These are phyloP conservation scores for Ogataea pilisensis DNA, from an alignment of 805 yeast species.

Conservation along the genomic window DNA sequence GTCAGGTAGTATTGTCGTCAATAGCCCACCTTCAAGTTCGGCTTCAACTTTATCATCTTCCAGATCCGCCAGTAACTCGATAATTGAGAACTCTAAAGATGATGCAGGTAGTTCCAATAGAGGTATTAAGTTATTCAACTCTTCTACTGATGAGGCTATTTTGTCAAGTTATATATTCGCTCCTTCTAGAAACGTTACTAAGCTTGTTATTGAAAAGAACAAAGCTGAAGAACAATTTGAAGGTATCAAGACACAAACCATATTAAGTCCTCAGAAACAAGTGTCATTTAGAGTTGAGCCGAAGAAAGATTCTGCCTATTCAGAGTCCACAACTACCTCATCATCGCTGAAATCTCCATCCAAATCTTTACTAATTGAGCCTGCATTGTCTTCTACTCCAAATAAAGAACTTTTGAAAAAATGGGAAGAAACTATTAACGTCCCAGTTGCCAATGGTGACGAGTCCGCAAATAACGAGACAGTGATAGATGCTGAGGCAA, in stretches of 20 bases:
- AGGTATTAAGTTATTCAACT: slow-evolving; percentile 33
- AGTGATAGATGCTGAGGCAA: background rate
- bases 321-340: background rate
- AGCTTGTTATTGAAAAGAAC: slow-evolving; percentile 48
- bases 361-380: slow-evolving; percentile 2
- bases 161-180: slow-evolving; percentile 68
- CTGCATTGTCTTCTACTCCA: slow-evolving; percentile 2
- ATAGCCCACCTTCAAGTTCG: slow-evolving; percentile 18
- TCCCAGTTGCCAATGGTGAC: background rate
- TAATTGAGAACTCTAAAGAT: slow-evolving; percentile 15
- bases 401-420: background rate
- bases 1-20: slow-evolving; percentile 22
- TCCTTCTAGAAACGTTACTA: slow-evolving; percentile 52
- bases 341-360: slow-evolving; percentile 2
- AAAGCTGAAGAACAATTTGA: slow-evolving; percentile 19
- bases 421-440: background rate
- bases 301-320: background rate
- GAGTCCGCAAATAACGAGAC: slow-evolving; percentile 1
- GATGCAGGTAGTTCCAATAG: slow-evolving; percentile 9
- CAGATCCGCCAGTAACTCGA: slow-evolving; percentile 24
- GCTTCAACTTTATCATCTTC: slow-evolving; percentile 15
- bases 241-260: slow-evolving; percentile 17
- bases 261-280: slow-evolving; percentile 26
- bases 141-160: slow-evolving; percentile 62
- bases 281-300: slow-evolving; percentile 30